These are phyloP conservation scores for Trichomonas vaginalis DNA, from an alignment of 208 protist genomes.

Conservation along the genomic window DNA sequence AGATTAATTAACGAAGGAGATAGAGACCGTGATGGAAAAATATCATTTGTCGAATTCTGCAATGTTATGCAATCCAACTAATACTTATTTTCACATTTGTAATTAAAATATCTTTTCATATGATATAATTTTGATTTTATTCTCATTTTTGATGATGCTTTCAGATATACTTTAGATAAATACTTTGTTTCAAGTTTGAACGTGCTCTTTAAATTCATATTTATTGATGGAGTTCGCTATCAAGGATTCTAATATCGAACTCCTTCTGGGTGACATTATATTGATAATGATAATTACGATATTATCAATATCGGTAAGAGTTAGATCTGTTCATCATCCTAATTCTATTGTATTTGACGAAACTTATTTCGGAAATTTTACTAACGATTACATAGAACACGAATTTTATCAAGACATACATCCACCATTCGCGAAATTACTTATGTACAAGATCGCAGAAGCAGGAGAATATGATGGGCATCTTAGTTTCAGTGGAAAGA, in stretches of 20 bases:
- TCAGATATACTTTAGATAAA: no score
- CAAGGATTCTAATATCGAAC: no score
- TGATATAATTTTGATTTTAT: no score
- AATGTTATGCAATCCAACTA: neutral
- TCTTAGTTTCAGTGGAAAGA: neutral
- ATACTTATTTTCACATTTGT: no score
- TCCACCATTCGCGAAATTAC: neutral
- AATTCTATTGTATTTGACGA: neutral
- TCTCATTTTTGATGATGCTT: no score
- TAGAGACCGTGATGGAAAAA: neutral
- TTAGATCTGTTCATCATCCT: neutral
- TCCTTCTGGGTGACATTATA: no score
- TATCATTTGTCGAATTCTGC: neutral
- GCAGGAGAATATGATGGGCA: neutral
- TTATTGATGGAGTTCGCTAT: no score
- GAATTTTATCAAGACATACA: neutral
- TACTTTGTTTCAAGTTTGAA: no score
- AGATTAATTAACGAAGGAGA: neutral
- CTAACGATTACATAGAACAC: neutral
- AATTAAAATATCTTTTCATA: no score
- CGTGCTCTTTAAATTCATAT: no score
- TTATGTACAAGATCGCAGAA: neutral
- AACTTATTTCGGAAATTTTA: neutral
- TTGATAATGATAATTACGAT: no score
- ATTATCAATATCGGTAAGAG: no score